Conservation (phyloP, 2,329 filamentous ascomycete species). For the Fusarium tricinctum region DNA sequence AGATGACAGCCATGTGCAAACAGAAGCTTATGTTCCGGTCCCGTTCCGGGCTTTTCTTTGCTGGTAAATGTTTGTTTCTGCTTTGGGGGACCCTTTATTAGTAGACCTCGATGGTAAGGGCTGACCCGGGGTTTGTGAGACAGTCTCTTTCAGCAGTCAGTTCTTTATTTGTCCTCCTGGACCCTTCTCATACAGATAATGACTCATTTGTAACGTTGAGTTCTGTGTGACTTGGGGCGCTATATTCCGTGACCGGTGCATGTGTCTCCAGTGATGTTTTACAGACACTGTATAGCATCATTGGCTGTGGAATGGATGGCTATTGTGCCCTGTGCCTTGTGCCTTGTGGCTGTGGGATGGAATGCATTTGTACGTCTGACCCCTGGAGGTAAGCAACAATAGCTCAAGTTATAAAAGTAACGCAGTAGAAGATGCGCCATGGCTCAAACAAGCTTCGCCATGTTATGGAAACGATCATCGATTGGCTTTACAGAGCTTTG, state of each 20-base stretch:
- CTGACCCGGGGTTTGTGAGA: constrained; percentile 11
- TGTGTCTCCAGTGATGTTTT: neutral
- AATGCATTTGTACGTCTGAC: constrained; percentile 4
- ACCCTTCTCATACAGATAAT: constrained; percentile 4
- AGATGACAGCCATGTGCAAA: constrained; percentile 22
- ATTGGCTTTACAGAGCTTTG: constrained; percentile 6
- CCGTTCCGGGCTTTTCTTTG: constrained; percentile 11
- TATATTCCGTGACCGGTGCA: neutral
- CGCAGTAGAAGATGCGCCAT: neutral
- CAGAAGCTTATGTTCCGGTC: constrained; percentile 24
- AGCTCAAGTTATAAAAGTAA: neutral
- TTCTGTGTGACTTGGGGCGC: constrained; percentile 7
- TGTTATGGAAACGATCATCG: neutral
- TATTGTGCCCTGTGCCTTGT: neutral
- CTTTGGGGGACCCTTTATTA: constrained; percentile 8
- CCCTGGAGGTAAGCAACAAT: constrained; percentile 9
- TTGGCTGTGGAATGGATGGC: neutral
- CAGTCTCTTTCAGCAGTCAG: constrained; percentile 1
- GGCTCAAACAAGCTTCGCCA: constrained; percentile 8
- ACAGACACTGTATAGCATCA: constrained; percentile 12
- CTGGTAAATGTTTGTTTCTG: neutral
- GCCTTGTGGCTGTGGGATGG: neutral
- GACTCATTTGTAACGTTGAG: constrained; percentile 29
- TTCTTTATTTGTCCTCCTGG: constrained; percentile 6
- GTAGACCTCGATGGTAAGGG: neutral